Base-by-base conservation (phyloP, 495 filamentous ascomycete genomes). In the Saxophila tyrrhenica region DNA sequence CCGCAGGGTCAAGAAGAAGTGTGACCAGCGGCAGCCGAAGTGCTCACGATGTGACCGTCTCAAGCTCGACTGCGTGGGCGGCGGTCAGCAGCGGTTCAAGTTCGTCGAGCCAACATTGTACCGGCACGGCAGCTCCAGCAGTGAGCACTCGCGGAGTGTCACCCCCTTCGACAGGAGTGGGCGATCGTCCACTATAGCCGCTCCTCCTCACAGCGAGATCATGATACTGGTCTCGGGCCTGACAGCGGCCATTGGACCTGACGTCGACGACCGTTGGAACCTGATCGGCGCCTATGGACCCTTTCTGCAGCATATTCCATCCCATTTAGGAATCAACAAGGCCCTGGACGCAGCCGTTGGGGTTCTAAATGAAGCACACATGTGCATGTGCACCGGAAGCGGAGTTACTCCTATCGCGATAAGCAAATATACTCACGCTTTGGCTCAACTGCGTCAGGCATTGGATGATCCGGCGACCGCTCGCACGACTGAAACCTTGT, bases 1-100 rank as follows among this genome's bases (percentile, higher is more conserved):
- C 50, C 58, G 55, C 2, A 49, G 39, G 39, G 50, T 54, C 38
- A 61, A 58, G 58, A 61, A 61, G 47, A 61, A 60, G 58, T 61
- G 58, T 43, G 58, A 61, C 44, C 29, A 53, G 57, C 21, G 19
- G 32, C 29, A 24, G 50, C 58, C 58, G 9, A 21, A 42, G 19
- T 61, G 58, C 41, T 48, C 55, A 35, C 58, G 58, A 51, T 61
- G 58, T 32, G 41, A 25, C 11, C 54, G 58, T 1, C 55, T 61
- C n/a, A 20, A 39, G 7, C 24, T 61, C 15, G 22, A 17, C 2
- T 61, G 58, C 43, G 35, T 52, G 2, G 58, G 58, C 15, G 41
- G 38, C 15, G 58, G 58, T 17, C 48, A 51, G 21, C 55, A 32
- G 25, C 13, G 58, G 19, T 61, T 38, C 58, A 61, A 54, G 32